Evolutionary conservation across 2,329 filamentous ascomycete species (phyloP).

Genomic region (Exophiala oligosperma): DNA sequence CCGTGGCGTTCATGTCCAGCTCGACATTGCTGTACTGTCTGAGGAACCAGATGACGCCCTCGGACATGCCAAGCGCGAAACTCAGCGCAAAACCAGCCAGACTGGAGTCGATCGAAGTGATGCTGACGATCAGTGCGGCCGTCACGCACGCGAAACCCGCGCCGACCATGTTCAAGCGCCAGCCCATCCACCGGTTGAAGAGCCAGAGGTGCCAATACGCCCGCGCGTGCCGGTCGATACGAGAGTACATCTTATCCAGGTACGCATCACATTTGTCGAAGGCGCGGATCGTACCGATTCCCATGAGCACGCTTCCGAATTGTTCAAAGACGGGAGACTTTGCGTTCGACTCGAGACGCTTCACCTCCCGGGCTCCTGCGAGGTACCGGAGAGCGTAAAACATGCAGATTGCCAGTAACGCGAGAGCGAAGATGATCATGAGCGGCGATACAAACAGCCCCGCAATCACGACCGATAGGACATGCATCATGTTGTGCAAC

Average conservation of each 20-base stretch:
- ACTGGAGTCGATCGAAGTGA: constrained; percentile 63
- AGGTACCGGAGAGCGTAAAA: constrained; percentile 64
- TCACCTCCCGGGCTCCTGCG: constrained; percentile 70
- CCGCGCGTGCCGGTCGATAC: constrained; percentile 67
- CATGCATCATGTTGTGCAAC: constrained; percentile 59
- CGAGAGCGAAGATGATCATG: constrained; percentile 62
- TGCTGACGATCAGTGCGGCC: constrained; percentile 63
- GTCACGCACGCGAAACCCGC: constrained; percentile 67
- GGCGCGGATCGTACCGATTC: constrained; percentile 73
- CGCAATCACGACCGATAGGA: constrained; percentile 67
- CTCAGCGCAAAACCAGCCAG: constrained; percentile 74
- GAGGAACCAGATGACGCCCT: constrained; percentile 64
- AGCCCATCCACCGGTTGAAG: constrained; percentile 75
- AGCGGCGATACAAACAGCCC: constrained; percentile 66
- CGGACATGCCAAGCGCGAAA: constrained; percentile 70
- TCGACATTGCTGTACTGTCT: constrained; percentile 70
- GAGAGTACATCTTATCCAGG: constrained; percentile 66
- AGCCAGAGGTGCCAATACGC: constrained; percentile 69
- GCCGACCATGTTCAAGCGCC: constrained; percentile 69
- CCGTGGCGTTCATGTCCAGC: constrained; percentile 75
- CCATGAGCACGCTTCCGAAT: constrained; percentile 70
- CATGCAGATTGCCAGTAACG: constrained; percentile 60
- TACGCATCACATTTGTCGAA: constrained; percentile 70
- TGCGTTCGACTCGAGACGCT: constrained; percentile 72
- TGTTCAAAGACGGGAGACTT: constrained; percentile 81